These are phyloP conservation scores for Vitis hybrid DNA, from an alignment of 177 flowering plant species.

Conservation along the genomic window DNA sequence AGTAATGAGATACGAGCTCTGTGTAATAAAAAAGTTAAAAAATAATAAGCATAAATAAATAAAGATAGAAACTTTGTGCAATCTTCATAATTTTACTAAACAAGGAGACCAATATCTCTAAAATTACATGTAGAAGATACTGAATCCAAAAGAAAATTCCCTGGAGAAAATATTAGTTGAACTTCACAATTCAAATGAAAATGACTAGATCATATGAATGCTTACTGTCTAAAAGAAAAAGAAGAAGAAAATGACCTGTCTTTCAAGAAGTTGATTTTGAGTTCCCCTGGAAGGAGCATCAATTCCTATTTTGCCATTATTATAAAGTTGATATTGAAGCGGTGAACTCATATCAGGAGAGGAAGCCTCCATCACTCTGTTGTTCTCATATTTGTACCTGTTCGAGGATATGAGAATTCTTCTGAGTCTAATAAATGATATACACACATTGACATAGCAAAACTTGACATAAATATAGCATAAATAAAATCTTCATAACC, in stretches of 20 bases:
- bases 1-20: no score
- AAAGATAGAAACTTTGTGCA: neutral
- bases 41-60: neutral
- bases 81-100: neutral
- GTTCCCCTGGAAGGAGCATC: slow-evolving; percentile 68
- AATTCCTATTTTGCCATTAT: slow-evolving; percentile 64
- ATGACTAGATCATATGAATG: slow-evolving; percentile 2
- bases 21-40: neutral
- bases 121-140: neutral
- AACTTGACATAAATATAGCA: neutral
- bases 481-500: neutral
- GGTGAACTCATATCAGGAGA: slow-evolving; percentile 78
- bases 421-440: neutral
- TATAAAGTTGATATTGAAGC: slow-evolving; percentile 68
- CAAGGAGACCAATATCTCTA: neutral
- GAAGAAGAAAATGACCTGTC: slow-evolving; percentile 57
- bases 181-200: neutral
- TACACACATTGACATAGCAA: neutral
- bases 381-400: slow-evolving; percentile 93
- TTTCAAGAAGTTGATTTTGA: slow-evolving; percentile 90
- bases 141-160: neutral
- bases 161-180: neutral
- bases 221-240: neutral
- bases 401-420: slow-evolving; percentile 4
- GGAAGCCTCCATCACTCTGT: slow-evolving; percentile 77